Base-by-base conservation (phyloP, 2,329 filamentous ascomycete species). In the Penicillium sp. region DNA sequence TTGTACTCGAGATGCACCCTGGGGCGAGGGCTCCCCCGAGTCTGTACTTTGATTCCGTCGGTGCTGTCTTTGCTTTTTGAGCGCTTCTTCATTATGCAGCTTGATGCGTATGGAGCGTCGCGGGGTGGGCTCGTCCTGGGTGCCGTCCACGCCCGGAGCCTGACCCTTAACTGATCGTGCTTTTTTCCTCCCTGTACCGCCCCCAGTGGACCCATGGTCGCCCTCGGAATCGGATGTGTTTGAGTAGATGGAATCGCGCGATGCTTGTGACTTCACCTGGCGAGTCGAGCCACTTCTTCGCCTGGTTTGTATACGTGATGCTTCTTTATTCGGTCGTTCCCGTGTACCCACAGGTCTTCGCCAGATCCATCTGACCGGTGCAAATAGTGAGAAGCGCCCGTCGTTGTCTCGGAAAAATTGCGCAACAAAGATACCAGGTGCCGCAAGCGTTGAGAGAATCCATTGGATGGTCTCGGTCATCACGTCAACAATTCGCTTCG, bases 61-160 rank as follows among this genome's bases (percentile, higher is more conserved):
- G 37, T 67, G 64, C 47, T 64, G 64, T 48, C 65, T 80, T 66
- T 89, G 90, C 49, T 86, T 82, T 66, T 88, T 83, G 54, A 84
- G 78, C 48, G 86, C 72, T 36, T 81, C 88, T 59, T 95, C 88
- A 53, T 84, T 88, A 66, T 91, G 84, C 11, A 95, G 76, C 70
- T 93, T 95, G 61, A 97, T 95, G 35, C 90, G 82, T 55, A 95
- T 95, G 2, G 90, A 95, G 48, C 89, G 80, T 61, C 87, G 81
- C 5, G 85, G 84, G 12, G 79, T 76, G 52, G 79, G 79, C 55
- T 90, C 86, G 54, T 89, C 85, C 28, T 74, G 43, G 25, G 48
- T 46, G 26, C 56, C 43, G n/a, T 62, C 59, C 41, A 56, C 39
- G 43, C 53, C 53, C 18, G 50, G 54, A 18, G 52, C 60, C 53